Base-by-base conservation (phyloP, 2,329 filamentous ascomycete genomes). In the Incumbomyces lentus region DNA sequence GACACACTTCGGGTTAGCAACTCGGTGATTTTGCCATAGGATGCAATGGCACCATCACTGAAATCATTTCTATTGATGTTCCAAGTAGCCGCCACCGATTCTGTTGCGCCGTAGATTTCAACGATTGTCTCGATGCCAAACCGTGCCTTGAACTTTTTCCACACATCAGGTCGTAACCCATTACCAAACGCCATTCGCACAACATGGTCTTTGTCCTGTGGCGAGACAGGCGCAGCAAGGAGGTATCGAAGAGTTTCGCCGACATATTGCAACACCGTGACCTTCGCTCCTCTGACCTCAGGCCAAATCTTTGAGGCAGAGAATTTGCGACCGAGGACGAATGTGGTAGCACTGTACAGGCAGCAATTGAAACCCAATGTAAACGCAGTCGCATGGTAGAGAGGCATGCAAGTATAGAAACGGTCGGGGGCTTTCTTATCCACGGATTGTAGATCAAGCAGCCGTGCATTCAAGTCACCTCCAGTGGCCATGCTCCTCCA, bases 381-480 rank as follows among this genome's bases (percentile, higher is more conserved):
- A 3, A 78, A 69, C 11, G 84, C 88, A 0, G 87, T 86, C 34
- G 83, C 82, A 67, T 95, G 88, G 60, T 95, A 94, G 6, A 95
- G 72, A 0, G 88, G 88, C 86, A 95, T 93, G 47, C 82, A 81
- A 11, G 85, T 89, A 60, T 87, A 90, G 59, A 86, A 80, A 30
- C 83, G 72, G 58, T 93, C 87, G 1, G 71, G 69, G 1, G 69
- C 64, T 11, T 68, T 72, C 12, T 40, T 40, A 1, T 48, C 53
- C 14, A 55, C 55, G 10, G 48, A 39, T 8, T 47, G 46, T n/a
- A 85, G 68, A 4, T 68, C 66, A 29, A 86, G 66, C 64, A 81
- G 81, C 2, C 67, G 60, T 0, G 66, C 61, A 1, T 76, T 68
- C 48, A 83, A 78, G 10, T 62, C 64, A 17, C 69, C 70, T 1